Conservation (phyloP, 805 yeast species). For the Saccharomycopsis sp. region DNA sequence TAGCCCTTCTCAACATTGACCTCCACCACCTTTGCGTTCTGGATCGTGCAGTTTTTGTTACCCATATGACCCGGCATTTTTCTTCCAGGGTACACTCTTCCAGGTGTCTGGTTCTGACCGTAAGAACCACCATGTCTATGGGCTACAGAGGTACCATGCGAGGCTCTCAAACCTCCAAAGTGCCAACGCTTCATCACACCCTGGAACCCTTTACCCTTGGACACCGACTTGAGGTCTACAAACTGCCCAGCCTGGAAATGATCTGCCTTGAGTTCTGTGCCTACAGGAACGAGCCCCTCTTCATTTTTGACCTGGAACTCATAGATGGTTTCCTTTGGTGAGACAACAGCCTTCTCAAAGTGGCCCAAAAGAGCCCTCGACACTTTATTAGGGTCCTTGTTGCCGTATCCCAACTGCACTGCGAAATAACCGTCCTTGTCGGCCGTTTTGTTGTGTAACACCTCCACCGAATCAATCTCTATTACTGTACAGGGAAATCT, state of each 20-base stretch:
- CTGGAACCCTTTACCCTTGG: conserved; percentile 94
- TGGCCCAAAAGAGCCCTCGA: conserved; percentile 66
- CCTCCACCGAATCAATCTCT: conserved; percentile 85
- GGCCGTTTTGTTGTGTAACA: conserved; percentile 60
- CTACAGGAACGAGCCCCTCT: conserved; percentile 63
- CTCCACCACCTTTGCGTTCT: conserved; percentile 69
- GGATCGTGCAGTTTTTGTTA: conserved; percentile 61
- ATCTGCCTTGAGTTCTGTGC: conserved; percentile 74
- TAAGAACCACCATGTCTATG: conserved; percentile 97
- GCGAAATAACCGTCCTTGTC: conserved; percentile 78
- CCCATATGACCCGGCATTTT: conserved; percentile 99
- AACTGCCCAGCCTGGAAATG: conserved; percentile 77
- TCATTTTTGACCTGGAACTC: conserved; percentile 77
- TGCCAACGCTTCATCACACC: conserved; percentile 98
- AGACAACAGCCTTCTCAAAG: conserved; percentile 69
- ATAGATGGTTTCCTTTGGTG: conserved; percentile 69
- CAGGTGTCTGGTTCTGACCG: conserved; percentile 94
- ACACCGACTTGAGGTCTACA: conserved; percentile 70
- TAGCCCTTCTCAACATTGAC: conserved; percentile 78
- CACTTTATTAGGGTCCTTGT: conserved; percentile 54
- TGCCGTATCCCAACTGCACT: conserved; percentile 81
- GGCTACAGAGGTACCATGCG: conserved; percentile 91
- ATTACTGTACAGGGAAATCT: conserved; percentile 80
- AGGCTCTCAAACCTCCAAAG: conserved; percentile 80
- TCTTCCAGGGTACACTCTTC: conserved; percentile 92